Evolutionary conservation across 2,329 filamentous ascomycete species (phyloP), one percentile per base, ranked within the genome.

Genomic region (Colletotrichum abscissum): DNA sequence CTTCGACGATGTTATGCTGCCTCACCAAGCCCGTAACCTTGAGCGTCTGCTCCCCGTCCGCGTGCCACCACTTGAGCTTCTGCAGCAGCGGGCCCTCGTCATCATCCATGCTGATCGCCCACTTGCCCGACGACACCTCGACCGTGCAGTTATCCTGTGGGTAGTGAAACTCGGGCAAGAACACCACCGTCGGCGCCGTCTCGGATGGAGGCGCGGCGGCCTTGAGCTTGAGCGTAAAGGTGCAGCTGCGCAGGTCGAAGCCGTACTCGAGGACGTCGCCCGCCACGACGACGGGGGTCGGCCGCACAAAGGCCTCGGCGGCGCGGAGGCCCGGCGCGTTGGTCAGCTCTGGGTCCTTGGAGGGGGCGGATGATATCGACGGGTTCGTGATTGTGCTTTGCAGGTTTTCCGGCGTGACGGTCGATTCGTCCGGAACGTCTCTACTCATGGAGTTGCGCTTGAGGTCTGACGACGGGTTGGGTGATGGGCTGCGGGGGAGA

Each of bases 161-260:
- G 81, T 97, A 99, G 83, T 99, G 97, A 79, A 94, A 98, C 69
- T 95, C 94, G 0, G 97, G 97, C 2, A 99, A 86, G 81, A 94
- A 97, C 9, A 98, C 88, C 57, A 95, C 89, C 0, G 96, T 98
- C 0, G 95, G 95, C 1, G 86, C 85, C 0, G 92, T 89, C 52
- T 94, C 88, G 3, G 86, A 80, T 4, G 89, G 90, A 1, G 75
- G 56, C 2, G 79, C 77, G 3, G 92, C 91, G 1, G 90, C 81
- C 42, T 86, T 87, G 28, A 99, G 82, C 19, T 90, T 88, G 67
- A 99, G 87, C 5, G 88, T 91, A 82, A 98, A 98, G 11, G 88
- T 89, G 80, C 94, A 96, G 72, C 88, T 93, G 60, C 90, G 90
- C 66, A 99, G 86, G 80, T 98, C 95, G 78, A 99, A 99, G 2